phyloP scores from a whole-genome alignment of 257 asterid genomes.

The Przewalskia tangutica region DNA sequence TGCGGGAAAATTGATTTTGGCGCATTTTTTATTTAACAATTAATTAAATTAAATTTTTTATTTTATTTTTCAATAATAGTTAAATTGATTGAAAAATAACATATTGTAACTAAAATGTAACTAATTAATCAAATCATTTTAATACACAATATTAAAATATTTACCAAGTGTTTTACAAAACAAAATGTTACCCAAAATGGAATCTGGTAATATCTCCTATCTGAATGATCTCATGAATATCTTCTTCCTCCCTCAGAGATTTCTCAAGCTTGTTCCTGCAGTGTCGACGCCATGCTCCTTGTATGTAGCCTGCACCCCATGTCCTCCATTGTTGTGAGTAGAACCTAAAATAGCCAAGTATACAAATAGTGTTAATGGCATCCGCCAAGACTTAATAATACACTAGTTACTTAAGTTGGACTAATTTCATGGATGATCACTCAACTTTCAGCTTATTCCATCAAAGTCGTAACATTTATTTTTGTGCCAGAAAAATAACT shows the following conservation, averaged over 20 bases:
- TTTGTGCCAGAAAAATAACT: not conserved
- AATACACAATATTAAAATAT: too few species aligned
- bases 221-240: not conserved
- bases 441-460: not conserved
- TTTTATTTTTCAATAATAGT: too few species aligned
- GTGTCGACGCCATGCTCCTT: slow-evolving; percentile 52
- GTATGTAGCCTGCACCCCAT: slow-evolving; percentile 62
- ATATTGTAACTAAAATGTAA: too few species aligned
- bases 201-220: not conserved
- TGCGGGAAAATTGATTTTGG: too few species aligned
- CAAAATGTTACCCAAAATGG: too few species aligned
- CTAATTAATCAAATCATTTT: too few species aligned
- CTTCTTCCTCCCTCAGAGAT: slow-evolving; percentile 32
- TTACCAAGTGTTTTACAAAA: too few species aligned
- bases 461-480: not conserved
- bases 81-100: too few species aligned
- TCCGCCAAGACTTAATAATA: slow-evolving; percentile 25
- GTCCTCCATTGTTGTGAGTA: slow-evolving; percentile 62
- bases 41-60: too few species aligned
- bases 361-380: not conserved
- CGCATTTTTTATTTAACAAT: too few species aligned
- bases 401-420: slow-evolving; percentile 4
- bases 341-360: slow-evolving; percentile 17
- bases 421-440: not conserved
- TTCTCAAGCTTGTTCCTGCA: slow-evolving; percentile 36